phyloP scores from a whole-genome alignment of 2,329 filamentous ascomycete species.

The Fusarium kyushuense region DNA sequence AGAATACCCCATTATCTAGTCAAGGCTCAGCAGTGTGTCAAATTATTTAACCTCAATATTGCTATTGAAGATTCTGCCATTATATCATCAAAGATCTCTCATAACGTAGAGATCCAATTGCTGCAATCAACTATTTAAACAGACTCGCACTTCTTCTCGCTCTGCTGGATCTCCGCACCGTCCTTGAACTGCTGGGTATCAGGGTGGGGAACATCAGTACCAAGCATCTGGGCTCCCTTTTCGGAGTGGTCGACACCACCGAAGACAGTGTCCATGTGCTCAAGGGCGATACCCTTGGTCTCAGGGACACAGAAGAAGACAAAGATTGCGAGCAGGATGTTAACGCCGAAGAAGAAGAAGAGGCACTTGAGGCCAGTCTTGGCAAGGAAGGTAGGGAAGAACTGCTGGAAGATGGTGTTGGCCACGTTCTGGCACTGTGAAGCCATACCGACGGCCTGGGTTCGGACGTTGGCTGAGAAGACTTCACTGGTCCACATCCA shows the following conservation, averaged over 20 bases:
- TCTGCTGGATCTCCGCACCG: conserved; percentile 39
- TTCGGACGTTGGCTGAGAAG: conserved; percentile 78
- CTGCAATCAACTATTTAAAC: conserved; percentile 24
- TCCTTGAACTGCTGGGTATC: conserved; percentile 41
- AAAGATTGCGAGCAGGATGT: conserved; percentile 62
- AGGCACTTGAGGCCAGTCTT: conserved; percentile 62
- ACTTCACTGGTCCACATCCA: conserved; percentile 80
- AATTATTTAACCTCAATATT: conserved; percentile 4
- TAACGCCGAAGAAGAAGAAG: conserved; percentile 50
- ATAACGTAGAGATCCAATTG: not conserved
- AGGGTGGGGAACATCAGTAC: conserved; percentile 20
- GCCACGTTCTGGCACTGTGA: conserved; percentile 72
- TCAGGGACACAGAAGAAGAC: conserved; percentile 65
- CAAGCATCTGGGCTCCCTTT: conserved; percentile 48
- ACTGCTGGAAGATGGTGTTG: conserved; percentile 76
- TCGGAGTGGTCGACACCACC: conserved; percentile 51
- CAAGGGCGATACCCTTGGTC: conserved; percentile 68
- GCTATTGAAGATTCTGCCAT: conserved; percentile 1
- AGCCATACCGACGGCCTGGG: conserved; percentile 77
- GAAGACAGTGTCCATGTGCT: conserved; percentile 73
- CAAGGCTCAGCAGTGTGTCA: not conserved
- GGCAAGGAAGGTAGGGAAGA: conserved; percentile 75
- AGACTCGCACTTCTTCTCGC: conserved; percentile 40
- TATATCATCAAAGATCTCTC: not conserved
- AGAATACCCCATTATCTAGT: conserved; percentile 3